Base-by-base conservation (phyloP, 148 eudicot genomes). In the Polygonum aviculare region DNA sequence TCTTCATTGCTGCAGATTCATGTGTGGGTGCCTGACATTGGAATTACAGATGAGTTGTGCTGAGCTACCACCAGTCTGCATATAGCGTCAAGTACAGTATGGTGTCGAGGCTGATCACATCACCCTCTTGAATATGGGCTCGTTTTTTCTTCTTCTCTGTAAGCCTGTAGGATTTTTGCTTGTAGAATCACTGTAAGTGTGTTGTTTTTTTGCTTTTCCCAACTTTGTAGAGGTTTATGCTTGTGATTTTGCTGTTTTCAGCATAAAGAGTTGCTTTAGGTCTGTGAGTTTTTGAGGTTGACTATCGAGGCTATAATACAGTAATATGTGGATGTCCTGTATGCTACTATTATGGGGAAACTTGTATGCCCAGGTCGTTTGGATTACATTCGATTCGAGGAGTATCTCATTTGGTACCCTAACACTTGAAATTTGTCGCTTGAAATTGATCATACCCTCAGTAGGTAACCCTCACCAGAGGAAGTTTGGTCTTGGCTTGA, bases 11-110 rank as follows among this genome's bases (percentile, higher is more conserved):
- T n/a, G 12, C 31, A 10, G 31, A 21, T 18, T 55, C 26, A 8
- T 19, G 63, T 21, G 21, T 57, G n/a, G 31, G 7, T 57, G 62
- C 26, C 63, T 0, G 31, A 21, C 19, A 57, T 57, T 22, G 63
- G 63, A 57, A 57, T 19, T 57, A 21, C 63, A 57, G 63, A 57
- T 57, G 21, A 21, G 55, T 51, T 51, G 55, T 57, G 12, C 35
- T 12, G 63, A 57, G 63, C 63, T 57, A 33, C 63, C 63, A 57
- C 63, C 63, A 21, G 26, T 57, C 63, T 57, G 63, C 63, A 57
- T 19, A 57, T 57, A 19, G 63, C 33, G 22, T 57, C 63, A 21
- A 57, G 63, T 57, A 57, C 63, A 57, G 63, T 57, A 19, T 8
- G 63, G 31, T 57, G 21, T 57, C 12, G 33, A 57, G 63, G 63